These are phyloP conservation scores for Dictyostelium brefeldianum DNA, from an alignment of 78 protist genomes.

Conservation along the genomic window DNA sequence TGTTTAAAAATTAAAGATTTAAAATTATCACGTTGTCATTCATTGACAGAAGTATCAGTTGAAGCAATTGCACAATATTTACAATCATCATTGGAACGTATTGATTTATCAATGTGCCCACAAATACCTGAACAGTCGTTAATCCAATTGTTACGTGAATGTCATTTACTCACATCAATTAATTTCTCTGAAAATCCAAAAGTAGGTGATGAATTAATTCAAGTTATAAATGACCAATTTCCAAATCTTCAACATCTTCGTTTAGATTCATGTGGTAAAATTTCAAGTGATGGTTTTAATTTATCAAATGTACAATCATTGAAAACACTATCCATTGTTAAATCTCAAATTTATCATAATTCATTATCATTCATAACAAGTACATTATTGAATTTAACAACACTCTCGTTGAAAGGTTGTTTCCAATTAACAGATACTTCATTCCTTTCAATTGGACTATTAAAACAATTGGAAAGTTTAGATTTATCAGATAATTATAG, in stretches of 20 bases:
- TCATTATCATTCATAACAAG: neutral
- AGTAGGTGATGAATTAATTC: neutral
- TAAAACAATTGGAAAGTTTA: conserved; percentile 30
- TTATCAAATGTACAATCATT: neutral
- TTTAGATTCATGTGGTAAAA: conserved; percentile 45
- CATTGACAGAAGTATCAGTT: conserved; percentile 10
- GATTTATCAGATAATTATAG: conserved; percentile 55
- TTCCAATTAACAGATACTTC: conserved; percentile 56
- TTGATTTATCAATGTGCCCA: conserved; percentile 73
- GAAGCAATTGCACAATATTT: conserved; percentile 16
- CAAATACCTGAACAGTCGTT: conserved; percentile 7
- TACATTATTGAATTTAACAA: conserved; percentile 20
- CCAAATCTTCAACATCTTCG: conserved; percentile 20
- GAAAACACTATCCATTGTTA: conserved; percentile 18
- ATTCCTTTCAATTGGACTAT: conserved; percentile 10
- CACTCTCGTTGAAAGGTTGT: conserved; percentile 39
- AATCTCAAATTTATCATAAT: conserved; percentile 63
- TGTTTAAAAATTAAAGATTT: conserved; percentile 31
- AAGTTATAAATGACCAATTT: neutral
- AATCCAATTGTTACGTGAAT: neutral
- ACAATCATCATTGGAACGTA: conserved; percentile 16
- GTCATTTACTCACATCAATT: neutral
- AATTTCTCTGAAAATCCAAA: conserved; percentile 60
- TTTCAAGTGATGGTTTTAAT: conserved; percentile 8
- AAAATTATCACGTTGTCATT: conserved; percentile 65